These are phyloP conservation scores for Microsporum canis DNA, from an alignment of 2,329 filamentous ascomycete genomes.

Conservation along the genomic window DNA sequence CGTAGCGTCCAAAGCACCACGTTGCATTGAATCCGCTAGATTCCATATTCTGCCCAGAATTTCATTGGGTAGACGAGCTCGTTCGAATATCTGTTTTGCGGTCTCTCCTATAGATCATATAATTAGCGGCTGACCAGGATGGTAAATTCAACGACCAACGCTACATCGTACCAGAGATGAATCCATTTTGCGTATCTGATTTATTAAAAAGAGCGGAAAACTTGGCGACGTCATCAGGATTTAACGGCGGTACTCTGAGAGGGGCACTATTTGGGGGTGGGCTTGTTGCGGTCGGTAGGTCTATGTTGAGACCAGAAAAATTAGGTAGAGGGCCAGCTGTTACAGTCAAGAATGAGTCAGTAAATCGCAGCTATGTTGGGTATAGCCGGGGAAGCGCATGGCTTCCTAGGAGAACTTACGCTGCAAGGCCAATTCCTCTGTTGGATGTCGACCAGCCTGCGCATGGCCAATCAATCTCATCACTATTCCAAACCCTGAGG, in stretches of 20 bases:
- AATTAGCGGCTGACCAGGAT: constrained; percentile 8
- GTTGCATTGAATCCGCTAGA: constrained; percentile 83
- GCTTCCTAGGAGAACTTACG: constrained; percentile 33
- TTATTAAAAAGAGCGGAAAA: constrained; percentile 86
- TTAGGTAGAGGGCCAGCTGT: constrained; percentile 69
- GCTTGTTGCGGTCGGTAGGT: constrained; percentile 42
- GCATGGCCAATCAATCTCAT: constrained; percentile 91
- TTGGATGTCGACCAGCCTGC: constrained; percentile 74
- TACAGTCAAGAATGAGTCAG: not conserved
- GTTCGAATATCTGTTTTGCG: constrained; percentile 91
- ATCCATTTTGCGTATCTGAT: constrained; percentile 63
- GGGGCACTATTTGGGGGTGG: constrained; percentile 45
- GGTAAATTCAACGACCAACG: not conserved
- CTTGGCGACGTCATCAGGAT: constrained; percentile 77
- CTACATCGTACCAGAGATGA: constrained; percentile 51
- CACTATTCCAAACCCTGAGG: constrained; percentile 84
- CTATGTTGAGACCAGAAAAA: constrained; percentile 64
- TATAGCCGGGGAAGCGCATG: not conserved
- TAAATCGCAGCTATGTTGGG: constrained; percentile 8
- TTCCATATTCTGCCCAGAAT: constrained; percentile 92
- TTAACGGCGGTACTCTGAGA: constrained; percentile 78
- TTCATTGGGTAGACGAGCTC: constrained; percentile 80
- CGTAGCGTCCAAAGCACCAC: constrained; percentile 71
- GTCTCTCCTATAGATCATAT: constrained; percentile 50
- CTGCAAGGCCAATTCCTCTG: constrained; percentile 68